Conservation (phyloP, 371 early-diverging fungal species). For the Mucor lusitanicus region DNA sequence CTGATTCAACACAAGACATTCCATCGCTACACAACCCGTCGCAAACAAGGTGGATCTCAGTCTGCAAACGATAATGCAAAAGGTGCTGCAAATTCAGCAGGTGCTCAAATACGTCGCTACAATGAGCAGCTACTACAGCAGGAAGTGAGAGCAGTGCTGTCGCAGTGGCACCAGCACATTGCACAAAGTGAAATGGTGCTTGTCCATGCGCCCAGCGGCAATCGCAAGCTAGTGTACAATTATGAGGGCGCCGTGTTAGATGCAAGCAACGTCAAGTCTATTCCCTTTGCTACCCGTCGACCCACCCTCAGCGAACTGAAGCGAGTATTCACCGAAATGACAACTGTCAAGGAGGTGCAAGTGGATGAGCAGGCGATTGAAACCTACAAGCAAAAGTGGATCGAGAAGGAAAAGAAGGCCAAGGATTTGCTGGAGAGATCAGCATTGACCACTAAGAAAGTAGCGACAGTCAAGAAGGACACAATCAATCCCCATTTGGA, state of each 20-base stretch:
- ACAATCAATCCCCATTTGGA: slow-evolving; percentile 28
- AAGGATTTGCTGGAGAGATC: slow-evolving; percentile 33
- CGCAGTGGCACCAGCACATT: slow-evolving; percentile 67
- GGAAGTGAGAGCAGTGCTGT: slow-evolving; percentile 75
- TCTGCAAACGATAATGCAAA: slow-evolving; percentile 77
- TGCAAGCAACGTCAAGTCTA: slow-evolving; percentile 54
- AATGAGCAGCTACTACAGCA: slow-evolving; percentile 81
- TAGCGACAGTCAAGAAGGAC: slow-evolving; percentile 1
- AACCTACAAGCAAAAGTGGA: slow-evolving; percentile 25
- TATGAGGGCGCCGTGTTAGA: slow-evolving; percentile 66
- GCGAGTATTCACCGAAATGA: slow-evolving; percentile 51
- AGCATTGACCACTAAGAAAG: slow-evolving; percentile 4
- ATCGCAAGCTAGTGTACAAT: slow-evolving; percentile 60
- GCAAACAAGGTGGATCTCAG: slow-evolving; percentile 96
- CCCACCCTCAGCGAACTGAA: slow-evolving; percentile 71
- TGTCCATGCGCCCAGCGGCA: slow-evolving; percentile 67
- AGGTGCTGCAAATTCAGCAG: slow-evolving; percentile 89
- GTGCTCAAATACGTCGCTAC: slow-evolving; percentile 86
- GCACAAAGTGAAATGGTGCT: slow-evolving; percentile 61
- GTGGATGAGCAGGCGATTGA: slow-evolving; percentile 40
- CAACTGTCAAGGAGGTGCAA: slow-evolving; percentile 54
- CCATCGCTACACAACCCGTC: slow-evolving; percentile 92
- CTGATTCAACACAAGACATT: slow-evolving; percentile 83
- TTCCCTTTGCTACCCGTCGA: slow-evolving; percentile 80
- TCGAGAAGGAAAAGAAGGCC: slow-evolving; percentile 31